phyloP scores from a whole-genome alignment of 148 eudicot species.

The Fagopyrum esculentum region DNA sequence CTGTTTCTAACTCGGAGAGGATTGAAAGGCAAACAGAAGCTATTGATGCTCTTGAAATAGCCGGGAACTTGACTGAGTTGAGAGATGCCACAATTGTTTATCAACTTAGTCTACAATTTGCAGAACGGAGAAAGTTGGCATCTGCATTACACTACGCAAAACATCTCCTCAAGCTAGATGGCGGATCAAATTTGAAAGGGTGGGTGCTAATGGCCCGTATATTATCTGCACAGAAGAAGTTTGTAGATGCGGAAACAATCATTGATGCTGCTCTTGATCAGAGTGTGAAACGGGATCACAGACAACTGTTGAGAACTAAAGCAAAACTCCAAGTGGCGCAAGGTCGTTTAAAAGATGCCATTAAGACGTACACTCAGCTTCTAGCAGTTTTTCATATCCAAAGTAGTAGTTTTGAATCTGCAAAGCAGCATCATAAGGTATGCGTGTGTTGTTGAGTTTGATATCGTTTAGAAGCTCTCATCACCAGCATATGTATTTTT shows the following conservation, averaged over 20 bases:
- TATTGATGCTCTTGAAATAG: slow-evolving; percentile 37
- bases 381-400: slow-evolving; percentile 59
- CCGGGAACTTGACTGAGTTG: slow-evolving; percentile 34
- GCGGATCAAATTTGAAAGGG: slow-evolving; percentile 44
- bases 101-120: slow-evolving; percentile 54
- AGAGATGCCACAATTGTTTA: slow-evolving; percentile 36
- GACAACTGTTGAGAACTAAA: slow-evolving; percentile 53
- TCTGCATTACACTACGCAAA: slow-evolving; percentile 52
- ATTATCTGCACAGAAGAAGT: slow-evolving; percentile 58
- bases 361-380: slow-evolving; percentile 51
- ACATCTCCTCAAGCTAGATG: slow-evolving; percentile 40
- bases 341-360: slow-evolving; percentile 44
- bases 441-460: not conserved
- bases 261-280: slow-evolving; percentile 65
- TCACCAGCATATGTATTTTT: not conserved
- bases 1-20: slow-evolving; percentile 41
- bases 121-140: slow-evolving; percentile 64
- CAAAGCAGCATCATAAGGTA: slow-evolving; percentile 37
- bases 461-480: not conserved
- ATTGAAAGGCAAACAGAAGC: slow-evolving; percentile 41
- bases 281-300: slow-evolving; percentile 57
- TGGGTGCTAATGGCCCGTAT: slow-evolving; percentile 56
- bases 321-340: slow-evolving; percentile 68
- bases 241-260: slow-evolving; percentile 44
- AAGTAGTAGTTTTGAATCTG: slow-evolving; percentile 41